Percentiles rank a stretch among this genome's conserved stretches.
These are phyloP conservation scores for Paramecium caudatum DNA, from an alignment of 73 alveolate genomes.

Conservation along the genomic window DNA sequence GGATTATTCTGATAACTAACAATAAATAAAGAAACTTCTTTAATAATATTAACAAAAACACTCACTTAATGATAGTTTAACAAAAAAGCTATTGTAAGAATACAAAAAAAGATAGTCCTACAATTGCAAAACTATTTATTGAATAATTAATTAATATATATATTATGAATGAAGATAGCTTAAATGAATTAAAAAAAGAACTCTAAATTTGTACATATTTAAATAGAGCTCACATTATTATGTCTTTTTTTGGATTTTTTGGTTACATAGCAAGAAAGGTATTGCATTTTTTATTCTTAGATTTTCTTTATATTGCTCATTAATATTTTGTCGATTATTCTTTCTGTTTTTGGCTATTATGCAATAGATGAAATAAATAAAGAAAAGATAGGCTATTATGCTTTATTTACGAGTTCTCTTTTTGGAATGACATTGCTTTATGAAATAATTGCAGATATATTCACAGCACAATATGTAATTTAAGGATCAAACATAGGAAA, in stretches of 20 bases:
- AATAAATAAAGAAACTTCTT: constrained; percentile 23
- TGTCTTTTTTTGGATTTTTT: constrained; percentile 42
- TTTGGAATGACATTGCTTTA: constrained; percentile 55
- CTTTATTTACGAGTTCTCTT: constrained; percentile 46
- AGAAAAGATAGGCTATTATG: not conserved
- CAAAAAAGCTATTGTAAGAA: constrained; percentile 43
- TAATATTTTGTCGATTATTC: constrained; percentile 2
- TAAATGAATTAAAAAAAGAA: constrained; percentile 31
- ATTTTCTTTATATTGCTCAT: not conserved
- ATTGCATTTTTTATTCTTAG: not conserved
- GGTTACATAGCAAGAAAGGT: constrained; percentile 54
- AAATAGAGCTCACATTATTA: not conserved
- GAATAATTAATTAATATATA: constrained; percentile 27
- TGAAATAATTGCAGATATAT: constrained; percentile 46
- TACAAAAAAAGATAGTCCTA: constrained; percentile 12
- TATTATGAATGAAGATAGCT: not conserved
- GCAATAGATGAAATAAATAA: constrained; percentile 28
- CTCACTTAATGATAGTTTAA: constrained; percentile 5
- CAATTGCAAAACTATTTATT: constrained; percentile 19
- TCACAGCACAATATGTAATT: constrained; percentile 19
- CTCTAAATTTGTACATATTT: not conserved
- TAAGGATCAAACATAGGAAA: not conserved
- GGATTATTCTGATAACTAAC: constrained; percentile 10
- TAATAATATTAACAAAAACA: constrained; percentile 52
- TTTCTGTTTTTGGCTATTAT: constrained; percentile 37